These are phyloP conservation scores for Aspergillus quadricinctus DNA, from an alignment of 2,329 filamentous ascomycete genomes.

Conservation along the genomic window DNA sequence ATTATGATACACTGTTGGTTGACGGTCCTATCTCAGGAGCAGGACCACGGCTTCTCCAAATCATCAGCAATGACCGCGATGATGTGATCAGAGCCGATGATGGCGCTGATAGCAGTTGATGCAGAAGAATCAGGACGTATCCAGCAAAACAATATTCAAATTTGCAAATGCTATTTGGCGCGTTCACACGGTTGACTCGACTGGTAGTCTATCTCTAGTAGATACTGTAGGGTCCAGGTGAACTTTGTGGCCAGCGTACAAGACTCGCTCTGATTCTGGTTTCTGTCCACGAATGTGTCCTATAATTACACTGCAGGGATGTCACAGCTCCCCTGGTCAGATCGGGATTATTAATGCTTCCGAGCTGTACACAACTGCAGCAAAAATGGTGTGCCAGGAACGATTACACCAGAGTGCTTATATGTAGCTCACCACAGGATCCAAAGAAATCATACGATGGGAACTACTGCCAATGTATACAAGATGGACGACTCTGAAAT, in stretches of 20 bases:
- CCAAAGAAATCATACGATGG: no score
- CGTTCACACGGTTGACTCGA: no score
- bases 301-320: neutral
- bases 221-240: no score
- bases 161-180: neutral
- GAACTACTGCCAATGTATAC: neutral
- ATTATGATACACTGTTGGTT: neutral
- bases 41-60: no score
- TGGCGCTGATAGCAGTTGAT: neutral
- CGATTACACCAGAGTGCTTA: slow-evolving; percentile 1
- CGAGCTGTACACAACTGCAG: slow-evolving; percentile 17
- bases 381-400: slow-evolving; percentile 26
- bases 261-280: no score
- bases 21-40: neutral
- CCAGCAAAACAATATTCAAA: neutral
- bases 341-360: neutral
- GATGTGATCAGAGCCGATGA: slow-evolving; percentile 6
- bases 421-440: no score
- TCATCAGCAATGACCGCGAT: neutral
- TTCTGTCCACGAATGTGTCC: no score
- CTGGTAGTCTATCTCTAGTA: no score
- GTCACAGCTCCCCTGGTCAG: neutral
- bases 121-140: no score
- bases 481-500: slow-evolving; percentile 17
- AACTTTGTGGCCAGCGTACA: no score